These are phyloP conservation scores for Cadophora gregata DNA, from an alignment of 2,329 filamentous ascomycete species.

Conservation along the genomic window DNA sequence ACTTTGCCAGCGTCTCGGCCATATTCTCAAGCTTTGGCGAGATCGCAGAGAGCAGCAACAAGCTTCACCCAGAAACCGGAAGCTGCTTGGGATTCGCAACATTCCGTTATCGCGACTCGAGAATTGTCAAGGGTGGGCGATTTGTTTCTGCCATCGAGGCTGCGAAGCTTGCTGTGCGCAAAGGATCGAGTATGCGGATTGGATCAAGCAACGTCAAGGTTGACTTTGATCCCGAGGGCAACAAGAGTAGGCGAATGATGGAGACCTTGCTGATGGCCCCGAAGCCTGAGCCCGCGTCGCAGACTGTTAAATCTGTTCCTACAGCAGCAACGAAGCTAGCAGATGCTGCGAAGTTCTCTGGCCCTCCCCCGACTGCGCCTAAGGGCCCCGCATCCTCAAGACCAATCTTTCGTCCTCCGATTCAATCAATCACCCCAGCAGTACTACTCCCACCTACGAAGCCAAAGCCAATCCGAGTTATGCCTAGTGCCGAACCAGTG, in stretches of 20 bases:
- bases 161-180: conserved; percentile 78
- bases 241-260: conserved; percentile 79
- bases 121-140: conserved; percentile 47
- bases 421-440: conserved; percentile 40
- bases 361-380: conserved; percentile 82
- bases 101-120: conserved; percentile 83
- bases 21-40: conserved; percentile 84
- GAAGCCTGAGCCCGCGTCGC: conserved; percentile 46
- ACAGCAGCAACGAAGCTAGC: conserved; percentile 44
- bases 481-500: conserved; percentile 65
- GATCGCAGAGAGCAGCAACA: conserved; percentile 89
- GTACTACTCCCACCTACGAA: conserved; percentile 50
- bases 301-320: conserved; percentile 37
- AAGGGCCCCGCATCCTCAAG: conserved; percentile 67
- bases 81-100: conserved; percentile 93
- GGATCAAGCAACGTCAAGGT: conserved; percentile 80
- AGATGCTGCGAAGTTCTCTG: conserved; percentile 55
- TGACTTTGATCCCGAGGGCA: conserved; percentile 87
- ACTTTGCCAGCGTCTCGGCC: conserved; percentile 77
- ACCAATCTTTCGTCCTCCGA: conserved; percentile 40
- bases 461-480: conserved; percentile 56
- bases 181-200: conserved; percentile 80
- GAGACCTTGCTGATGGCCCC: conserved; percentile 74
- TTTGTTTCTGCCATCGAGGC: conserved; percentile 75
- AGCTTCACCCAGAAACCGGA: conserved; percentile 92